Conservation (phyloP, 2,329 filamentous ascomycete species). For the Diaporthe sp. region DNA sequence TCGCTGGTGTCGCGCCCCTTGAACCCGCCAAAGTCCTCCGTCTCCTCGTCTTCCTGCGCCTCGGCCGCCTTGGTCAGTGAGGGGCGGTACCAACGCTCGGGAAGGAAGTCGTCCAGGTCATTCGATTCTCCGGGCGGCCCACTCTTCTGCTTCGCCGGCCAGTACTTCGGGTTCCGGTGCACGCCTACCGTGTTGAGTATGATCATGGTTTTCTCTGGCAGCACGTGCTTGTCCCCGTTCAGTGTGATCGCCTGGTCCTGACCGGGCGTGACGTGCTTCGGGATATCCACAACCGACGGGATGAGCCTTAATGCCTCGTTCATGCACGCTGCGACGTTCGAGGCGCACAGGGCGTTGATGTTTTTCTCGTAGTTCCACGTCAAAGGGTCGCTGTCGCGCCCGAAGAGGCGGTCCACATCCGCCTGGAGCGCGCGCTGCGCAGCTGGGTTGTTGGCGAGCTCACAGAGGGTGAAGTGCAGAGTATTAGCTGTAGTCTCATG, state of each 20-base stretch:
- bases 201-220: constrained; percentile 68
- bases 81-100: constrained; percentile 76
- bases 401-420: constrained; percentile 75
- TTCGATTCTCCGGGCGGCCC: constrained; percentile 53
- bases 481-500: constrained; percentile 85
- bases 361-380: constrained; percentile 78
- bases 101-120: constrained; percentile 76
- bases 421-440: constrained; percentile 74
- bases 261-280: constrained; percentile 67
- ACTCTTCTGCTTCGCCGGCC: constrained; percentile 68
- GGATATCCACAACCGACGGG: constrained; percentile 77
- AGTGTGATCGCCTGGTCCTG: constrained; percentile 68
- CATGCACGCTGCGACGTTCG: constrained; percentile 79
- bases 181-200: constrained; percentile 64
- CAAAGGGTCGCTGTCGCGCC: constrained; percentile 60
- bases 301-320: constrained; percentile 81
- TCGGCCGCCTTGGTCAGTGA: constrained; percentile 34
- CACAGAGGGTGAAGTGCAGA: constrained; percentile 76
- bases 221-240: constrained; percentile 64
- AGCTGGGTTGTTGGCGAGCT: constrained; percentile 72
- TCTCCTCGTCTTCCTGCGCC: constrained; percentile 39
- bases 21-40: constrained; percentile 68
- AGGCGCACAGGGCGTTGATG: constrained; percentile 73
- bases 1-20: constrained; percentile 70
- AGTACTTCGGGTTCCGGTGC: constrained; percentile 78